Percentiles rank a stretch among this genome's conserved stretches.
Conservation (phyloP, 208 protist species). For the Leishmania guyanensis region DNA sequence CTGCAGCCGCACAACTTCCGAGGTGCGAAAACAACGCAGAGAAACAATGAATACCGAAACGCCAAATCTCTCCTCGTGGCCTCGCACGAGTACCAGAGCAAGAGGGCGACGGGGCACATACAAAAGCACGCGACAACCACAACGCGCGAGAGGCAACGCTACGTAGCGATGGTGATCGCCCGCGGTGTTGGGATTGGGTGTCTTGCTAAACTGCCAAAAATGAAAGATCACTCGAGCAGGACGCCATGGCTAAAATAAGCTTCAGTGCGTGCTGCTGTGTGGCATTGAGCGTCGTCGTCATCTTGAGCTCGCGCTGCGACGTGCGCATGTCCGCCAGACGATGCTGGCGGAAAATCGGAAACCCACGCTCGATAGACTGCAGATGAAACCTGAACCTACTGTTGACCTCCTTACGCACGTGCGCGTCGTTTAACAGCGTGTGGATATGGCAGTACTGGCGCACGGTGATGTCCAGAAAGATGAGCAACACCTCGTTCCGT, state of each 20-base stretch:
- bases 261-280: conserved; percentile 8
- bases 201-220: conserved; percentile 9
- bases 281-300: conserved; percentile 8
- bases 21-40: not conserved
- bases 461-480: conserved; percentile 30
- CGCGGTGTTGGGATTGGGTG: not conserved
- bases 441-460: conserved; percentile 36
- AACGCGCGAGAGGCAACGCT: not conserved
- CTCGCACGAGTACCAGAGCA: not conserved
- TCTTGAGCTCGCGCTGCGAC: conserved; percentile 15
- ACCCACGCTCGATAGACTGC: conserved; percentile 10
- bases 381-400: not conserved
- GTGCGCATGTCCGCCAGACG: conserved; percentile 13
- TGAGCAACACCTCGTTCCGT: conserved; percentile 21
- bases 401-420: conserved; percentile 15
- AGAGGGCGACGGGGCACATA: not conserved
- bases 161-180: not conserved
- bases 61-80: not conserved
- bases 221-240: conserved; percentile 27
- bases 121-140: not conserved
- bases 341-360: conserved; percentile 5
- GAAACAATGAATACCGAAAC: not conserved
- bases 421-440: conserved; percentile 13
- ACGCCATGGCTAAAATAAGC: not conserved
- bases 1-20: not conserved